Base-by-base conservation (phyloP, 345 rosid genomes). In the Odontarrhena argentea region DNA sequence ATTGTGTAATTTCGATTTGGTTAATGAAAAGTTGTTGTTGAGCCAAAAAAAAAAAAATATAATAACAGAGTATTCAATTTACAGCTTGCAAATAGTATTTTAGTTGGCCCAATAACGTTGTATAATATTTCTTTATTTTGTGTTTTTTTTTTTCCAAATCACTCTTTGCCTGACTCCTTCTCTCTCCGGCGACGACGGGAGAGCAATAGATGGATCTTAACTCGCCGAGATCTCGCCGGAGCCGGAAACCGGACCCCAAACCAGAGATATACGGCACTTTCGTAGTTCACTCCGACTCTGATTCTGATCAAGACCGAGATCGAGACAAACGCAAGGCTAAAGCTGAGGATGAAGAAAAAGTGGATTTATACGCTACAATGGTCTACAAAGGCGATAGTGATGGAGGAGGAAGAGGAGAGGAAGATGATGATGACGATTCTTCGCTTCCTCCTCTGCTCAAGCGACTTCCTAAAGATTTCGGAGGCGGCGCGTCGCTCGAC, bases 391-490 rank as follows among this genome's bases (percentile, higher is more conserved):
- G 77, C 12, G 77, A 69, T 45, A 64, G 68, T 38, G 79, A 73
- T 53, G 76, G 58, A 41, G 76, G 47, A 8, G 73, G 58, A 26
- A 81, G 47, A 11, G 72, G 58, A 26, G 82, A 77, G 35, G 85
- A 66, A 43, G 73, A 67, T 11, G 81, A 70, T 5, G 88, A 86
- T 3, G 96, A 93, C 55, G 88, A 91, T 28, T 76, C 87, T 14
- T 65, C 83, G 30, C 88, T 89, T 48, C 99, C 99, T 55, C 93
- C 89, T 12, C 96, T 94, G 8, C 89, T 94, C 76, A 87, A 85
- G 65, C 91, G 84, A 74, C 89, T 94, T 6, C 93, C 96, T 45
- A 94, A 88, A 54, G 97, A 88, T 75, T 88, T 91, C 64, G 99
- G 96, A 0, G 92, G 94, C 35, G 88, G 82, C 22, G 70, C 81